Base-by-base conservation (phyloP, 2,329 filamentous ascomycete genomes). In the Aureobasidium sp. region DNA sequence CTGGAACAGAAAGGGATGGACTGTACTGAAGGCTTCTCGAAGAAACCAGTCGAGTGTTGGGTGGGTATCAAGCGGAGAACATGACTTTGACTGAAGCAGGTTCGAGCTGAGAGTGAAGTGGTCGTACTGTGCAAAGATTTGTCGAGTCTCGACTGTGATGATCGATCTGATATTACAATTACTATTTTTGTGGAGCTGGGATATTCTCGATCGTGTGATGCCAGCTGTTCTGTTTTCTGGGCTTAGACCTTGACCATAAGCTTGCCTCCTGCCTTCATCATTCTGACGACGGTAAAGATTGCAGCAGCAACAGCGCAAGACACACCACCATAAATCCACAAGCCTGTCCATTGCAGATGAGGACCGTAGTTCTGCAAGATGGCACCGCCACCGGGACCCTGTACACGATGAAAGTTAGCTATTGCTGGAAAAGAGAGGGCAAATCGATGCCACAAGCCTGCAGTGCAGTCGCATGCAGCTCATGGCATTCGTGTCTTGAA, bases 251-350 rank as follows among this genome's bases (percentile, higher is more conserved):
- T 72, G 3, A 69, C 69, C 63, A 65, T 67, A 2, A 72, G 36
- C 59, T 70, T 71, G 5, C 36, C 53, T 2, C 71, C 70, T 3
- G 62, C 68, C 43, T 61, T 66, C 66, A 67, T 63, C 5, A 69
- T 44, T 39, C 72, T 66, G 26, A 73, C 63, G 2, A 61, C 65
- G 2, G 59, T 39, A 50, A 72, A 72, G 6, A 61, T 26, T 2
- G 20, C 47, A 27, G 57, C 27, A 7, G 39, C 62, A 2, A 65
- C 61, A 8, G 65, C 68, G 1, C 69, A 69, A 1, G 61, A 67
- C 1, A 73, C 69, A 7, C 71, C 72, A 39, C 66, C 71, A 48
- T 69, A 73, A 1, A 65, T 64, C 75, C 75, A 77, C 1, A 71
- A 63, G 0, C 69, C 71, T 7, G 66, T 69, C 75, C 74, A 75